A percentile compares a stretch with the other conserved stretches of the same genome.
Conservation (phyloP, 768 basidiomycete genomes). For the Mrakia gelida region DNA sequence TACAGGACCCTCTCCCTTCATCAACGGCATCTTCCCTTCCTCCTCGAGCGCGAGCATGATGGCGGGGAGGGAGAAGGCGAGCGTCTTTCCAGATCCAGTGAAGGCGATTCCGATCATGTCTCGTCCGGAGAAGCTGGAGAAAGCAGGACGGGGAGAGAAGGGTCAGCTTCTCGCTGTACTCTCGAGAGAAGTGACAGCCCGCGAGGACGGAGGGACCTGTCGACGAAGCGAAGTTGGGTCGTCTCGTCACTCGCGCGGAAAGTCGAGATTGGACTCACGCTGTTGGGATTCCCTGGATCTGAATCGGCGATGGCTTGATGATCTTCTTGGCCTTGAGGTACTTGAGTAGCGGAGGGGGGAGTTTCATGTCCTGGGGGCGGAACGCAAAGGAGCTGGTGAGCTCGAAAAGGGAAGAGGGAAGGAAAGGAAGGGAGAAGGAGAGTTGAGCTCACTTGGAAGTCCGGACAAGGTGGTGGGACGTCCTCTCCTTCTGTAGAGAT, state of each 20-base stretch:
- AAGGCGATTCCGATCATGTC: constrained; percentile 99
- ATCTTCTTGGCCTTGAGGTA: constrained; percentile 83
- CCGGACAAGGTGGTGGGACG: constrained; percentile 71
- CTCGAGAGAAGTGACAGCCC: not conserved
- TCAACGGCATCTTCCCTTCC: constrained; percentile 81
- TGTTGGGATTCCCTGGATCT: constrained; percentile 91
- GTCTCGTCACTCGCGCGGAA: no score
- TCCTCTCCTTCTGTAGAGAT: constrained; percentile 84
- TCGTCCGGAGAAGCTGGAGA: constrained; percentile 75
- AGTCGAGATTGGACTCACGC: constrained; percentile 61
- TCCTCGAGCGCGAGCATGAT: constrained; percentile 96
- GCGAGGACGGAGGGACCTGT: not conserved
- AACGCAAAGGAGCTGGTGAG: not conserved
- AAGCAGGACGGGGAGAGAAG: not conserved
- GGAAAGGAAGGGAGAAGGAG: constrained; percentile 47
- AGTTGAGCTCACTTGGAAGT: constrained; percentile 54
- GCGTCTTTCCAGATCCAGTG: constrained; percentile 96
- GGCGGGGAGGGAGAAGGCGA: constrained; percentile 95
- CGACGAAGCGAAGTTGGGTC: not conserved
- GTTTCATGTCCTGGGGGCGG: constrained; percentile 85
- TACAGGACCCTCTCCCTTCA: constrained; percentile 93
- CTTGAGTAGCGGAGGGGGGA: constrained; percentile 78
- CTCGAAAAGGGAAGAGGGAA: constrained; percentile 3
- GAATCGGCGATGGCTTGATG: constrained; percentile 84
- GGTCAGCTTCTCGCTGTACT: not conserved